phyloP scores from a whole-genome alignment of 306 rosid genomes.

The Abrus pulchellus region DNA sequence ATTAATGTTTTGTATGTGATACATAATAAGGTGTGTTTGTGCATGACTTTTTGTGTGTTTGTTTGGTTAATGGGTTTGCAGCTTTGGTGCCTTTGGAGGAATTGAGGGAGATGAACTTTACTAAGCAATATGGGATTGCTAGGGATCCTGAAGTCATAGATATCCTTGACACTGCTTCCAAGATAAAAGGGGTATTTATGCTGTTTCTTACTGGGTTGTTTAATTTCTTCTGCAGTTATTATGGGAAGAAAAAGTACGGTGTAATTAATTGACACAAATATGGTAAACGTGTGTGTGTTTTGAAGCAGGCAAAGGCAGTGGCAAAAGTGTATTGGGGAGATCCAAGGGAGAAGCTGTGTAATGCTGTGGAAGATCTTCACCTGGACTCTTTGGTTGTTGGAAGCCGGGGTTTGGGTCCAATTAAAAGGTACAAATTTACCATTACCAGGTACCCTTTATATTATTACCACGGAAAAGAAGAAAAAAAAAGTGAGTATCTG shows the following conservation, averaged over 20 bases:
- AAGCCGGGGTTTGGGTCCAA: slow-evolving; percentile 77
- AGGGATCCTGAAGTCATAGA: slow-evolving; percentile 70
- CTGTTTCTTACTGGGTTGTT: not conserved
- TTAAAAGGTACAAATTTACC: slow-evolving; percentile 59
- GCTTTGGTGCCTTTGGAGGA: slow-evolving; percentile 89
- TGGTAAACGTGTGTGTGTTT: not conserved
- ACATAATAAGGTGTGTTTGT: not conserved
- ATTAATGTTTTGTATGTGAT: not conserved
- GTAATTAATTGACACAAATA: not conserved
- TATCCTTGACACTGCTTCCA: slow-evolving; percentile 62
- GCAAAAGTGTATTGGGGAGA: slow-evolving; percentile 93
- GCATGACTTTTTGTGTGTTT: not conserved
- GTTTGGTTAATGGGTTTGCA: slow-evolving; percentile 38
- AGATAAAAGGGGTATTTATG: slow-evolving; percentile 62
- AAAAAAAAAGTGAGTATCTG: no score
- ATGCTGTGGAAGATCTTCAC: slow-evolving; percentile 72
- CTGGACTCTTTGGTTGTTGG: slow-evolving; percentile 77
- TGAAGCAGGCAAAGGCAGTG: slow-evolving; percentile 64
- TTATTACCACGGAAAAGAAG: no score
- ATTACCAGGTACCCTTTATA: slow-evolving; percentile 30
- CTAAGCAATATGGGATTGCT: slow-evolving; percentile 81
- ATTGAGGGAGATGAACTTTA: slow-evolving; percentile 64
- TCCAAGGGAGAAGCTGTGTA: slow-evolving; percentile 77
- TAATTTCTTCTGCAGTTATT: slow-evolving; percentile 5
- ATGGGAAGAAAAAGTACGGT: not conserved